phyloP scores from a whole-genome alignment of 2,329 filamentous ascomycete genomes.

The Fusarium solani-melongenae region DNA sequence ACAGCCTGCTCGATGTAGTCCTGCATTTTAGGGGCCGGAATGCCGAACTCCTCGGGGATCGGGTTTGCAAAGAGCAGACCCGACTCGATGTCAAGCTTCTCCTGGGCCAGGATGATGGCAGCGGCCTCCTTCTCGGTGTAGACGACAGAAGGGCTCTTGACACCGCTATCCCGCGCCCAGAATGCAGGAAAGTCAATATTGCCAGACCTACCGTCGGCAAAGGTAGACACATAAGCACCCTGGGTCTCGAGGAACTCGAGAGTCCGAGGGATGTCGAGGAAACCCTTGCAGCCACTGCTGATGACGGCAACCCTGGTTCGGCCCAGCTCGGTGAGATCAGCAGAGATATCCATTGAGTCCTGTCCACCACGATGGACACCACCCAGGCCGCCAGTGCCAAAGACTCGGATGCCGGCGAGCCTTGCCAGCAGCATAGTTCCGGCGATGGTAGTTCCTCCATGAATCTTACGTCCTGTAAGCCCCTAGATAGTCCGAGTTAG shows the following conservation, averaged over 20 bases:
- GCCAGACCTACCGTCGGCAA: constrained; percentile 81
- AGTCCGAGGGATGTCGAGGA: constrained; percentile 90
- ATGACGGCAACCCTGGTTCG: constrained; percentile 89
- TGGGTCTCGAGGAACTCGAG: constrained; percentile 80
- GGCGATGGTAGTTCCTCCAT: constrained; percentile 93
- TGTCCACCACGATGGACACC: constrained; percentile 93
- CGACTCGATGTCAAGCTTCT: constrained; percentile 76
- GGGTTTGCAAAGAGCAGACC: constrained; percentile 92
- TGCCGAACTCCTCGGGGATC: constrained; percentile 75
- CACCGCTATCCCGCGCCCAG: constrained; percentile 88
- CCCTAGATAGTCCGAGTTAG: constrained; percentile 32
- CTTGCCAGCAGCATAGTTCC: constrained; percentile 92
- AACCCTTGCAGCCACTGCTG: constrained; percentile 93
- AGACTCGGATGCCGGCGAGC: constrained; percentile 88
- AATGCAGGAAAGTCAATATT: constrained; percentile 91
- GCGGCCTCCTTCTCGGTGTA: constrained; percentile 84
- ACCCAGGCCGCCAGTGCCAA: constrained; percentile 93
- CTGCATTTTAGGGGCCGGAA: constrained; percentile 78
- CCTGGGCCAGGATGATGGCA: constrained; percentile 86
- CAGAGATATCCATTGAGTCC: constrained; percentile 90
- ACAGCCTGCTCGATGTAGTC: constrained; percentile 75
- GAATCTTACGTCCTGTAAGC: constrained; percentile 66
- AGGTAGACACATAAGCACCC: constrained; percentile 87
- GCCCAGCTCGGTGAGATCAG: constrained; percentile 93
- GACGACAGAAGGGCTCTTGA: constrained; percentile 81